These are phyloP conservation scores for Penicilliopsis zonata DNA, from an alignment of 495 filamentous ascomycete species.

Conservation along the genomic window DNA sequence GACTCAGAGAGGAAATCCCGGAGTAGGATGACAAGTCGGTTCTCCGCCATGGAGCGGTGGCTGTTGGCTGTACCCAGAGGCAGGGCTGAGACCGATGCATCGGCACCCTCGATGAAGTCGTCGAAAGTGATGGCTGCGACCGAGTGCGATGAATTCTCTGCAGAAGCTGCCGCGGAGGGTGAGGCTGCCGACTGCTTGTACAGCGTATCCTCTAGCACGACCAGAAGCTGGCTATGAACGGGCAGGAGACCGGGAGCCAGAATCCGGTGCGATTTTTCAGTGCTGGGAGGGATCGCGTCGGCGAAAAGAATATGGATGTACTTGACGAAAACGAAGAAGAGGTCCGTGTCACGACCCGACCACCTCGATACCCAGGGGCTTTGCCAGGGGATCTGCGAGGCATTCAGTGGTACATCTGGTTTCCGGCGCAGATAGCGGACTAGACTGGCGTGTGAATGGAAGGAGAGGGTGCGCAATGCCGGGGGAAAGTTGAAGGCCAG, in stretches of 20 bases:
- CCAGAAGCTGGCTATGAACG: constrained; percentile 76
- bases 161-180: constrained; percentile 33
- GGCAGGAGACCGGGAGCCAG: constrained; percentile 70
- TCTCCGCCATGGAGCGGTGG: constrained; percentile 79
- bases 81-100: constrained; percentile 57
- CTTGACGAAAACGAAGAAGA: constrained; percentile 91
- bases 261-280: constrained; percentile 49
- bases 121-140: constrained; percentile 60
- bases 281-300: constrained; percentile 61
- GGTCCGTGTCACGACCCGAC: constrained; percentile 81
- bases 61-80: constrained; percentile 55
- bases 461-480: constrained; percentile 56
- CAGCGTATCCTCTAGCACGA: constrained; percentile 72
- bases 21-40: constrained; percentile 75
- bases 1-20: constrained; percentile 72
- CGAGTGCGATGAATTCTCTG: constrained; percentile 39
- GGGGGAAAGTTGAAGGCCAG: constrained; percentile 63
- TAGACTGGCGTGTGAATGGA: constrained; percentile 52
- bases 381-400: constrained; percentile 67
- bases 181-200: constrained; percentile 58
- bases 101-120: constrained; percentile 58
- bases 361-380: constrained; percentile 80
- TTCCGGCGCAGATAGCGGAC: constrained; percentile 54
- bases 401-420: constrained; percentile 55
- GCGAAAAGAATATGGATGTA: constrained; percentile 74